Percentiles rank a stretch among this genome's conserved stretches.
Conservation (phyloP, 495 filamentous ascomycete species). For the Daldinia grandis region DNA sequence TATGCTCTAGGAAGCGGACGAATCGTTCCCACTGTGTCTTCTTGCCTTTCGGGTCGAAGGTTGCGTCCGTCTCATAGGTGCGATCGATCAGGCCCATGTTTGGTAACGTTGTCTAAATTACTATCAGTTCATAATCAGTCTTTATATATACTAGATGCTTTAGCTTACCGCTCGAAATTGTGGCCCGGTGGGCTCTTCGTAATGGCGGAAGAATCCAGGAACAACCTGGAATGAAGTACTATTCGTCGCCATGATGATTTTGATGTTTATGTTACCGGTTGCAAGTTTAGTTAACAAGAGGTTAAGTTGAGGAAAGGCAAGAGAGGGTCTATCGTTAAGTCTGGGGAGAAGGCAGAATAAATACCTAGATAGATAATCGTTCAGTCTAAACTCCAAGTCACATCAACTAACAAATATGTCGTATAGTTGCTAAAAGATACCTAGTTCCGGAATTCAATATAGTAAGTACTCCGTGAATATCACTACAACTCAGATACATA, state of each 20-base stretch:
- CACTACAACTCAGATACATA: neutral
- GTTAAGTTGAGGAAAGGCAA: neutral
- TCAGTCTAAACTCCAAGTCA: neutral
- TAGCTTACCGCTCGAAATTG: conserved; percentile 28
- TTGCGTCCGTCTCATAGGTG: conserved; percentile 42
- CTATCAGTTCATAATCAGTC: neutral
- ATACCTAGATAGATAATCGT: neutral
- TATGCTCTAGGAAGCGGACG: conserved; percentile 37
- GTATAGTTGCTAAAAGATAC: neutral
- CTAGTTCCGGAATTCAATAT: neutral
- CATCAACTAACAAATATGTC: neutral
- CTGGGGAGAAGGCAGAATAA: neutral
- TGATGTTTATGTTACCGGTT: neutral
- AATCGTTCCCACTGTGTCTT: conserved; percentile 47
- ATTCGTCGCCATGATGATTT: neutral
- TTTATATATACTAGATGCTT: neutral
- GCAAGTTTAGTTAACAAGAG: neutral
- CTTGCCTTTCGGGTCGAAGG: conserved; percentile 28
- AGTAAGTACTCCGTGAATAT: neutral
- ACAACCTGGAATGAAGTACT: conserved; percentile 14
- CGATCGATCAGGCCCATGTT: conserved; percentile 46
- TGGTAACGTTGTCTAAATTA: conserved; percentile 32
- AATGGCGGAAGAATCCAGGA: conserved; percentile 30
- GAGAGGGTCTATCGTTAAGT: neutral
- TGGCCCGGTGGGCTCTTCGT: conserved; percentile 26